Evolutionary conservation across 2,329 filamentous ascomycete genomes (phyloP).

Genomic region (Tolypocladium endophyticum): DNA sequence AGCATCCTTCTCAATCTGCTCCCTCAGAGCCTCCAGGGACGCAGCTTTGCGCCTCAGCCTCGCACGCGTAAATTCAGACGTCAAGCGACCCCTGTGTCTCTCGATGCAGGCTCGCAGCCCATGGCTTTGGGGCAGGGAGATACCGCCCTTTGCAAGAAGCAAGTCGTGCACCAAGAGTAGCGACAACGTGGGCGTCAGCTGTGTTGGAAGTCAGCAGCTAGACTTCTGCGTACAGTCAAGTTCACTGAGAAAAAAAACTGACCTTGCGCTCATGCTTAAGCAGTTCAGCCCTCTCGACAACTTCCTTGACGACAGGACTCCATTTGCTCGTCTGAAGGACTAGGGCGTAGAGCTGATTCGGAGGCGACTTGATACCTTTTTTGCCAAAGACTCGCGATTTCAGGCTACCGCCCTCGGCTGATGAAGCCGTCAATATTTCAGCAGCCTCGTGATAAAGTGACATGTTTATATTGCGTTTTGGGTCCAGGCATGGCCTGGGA

Average conservation of each 20-base stretch:
- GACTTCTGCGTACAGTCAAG: background rate
- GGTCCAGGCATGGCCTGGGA: background rate
- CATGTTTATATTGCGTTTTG: constrained; percentile 43
- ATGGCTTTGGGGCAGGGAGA: constrained; percentile 71
- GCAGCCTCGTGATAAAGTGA: constrained; percentile 92
- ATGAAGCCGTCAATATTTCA: constrained; percentile 53
- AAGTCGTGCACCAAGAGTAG: constrained; percentile 81
- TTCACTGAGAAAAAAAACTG: constrained; percentile 7
- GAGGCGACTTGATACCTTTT: constrained; percentile 64
- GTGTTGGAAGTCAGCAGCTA: background rate
- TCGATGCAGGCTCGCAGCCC: constrained; percentile 66
- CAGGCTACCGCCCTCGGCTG: constrained; percentile 58
- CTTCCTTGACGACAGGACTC: constrained; percentile 74
- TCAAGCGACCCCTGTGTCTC: constrained; percentile 70
- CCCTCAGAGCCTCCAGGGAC: constrained; percentile 55
- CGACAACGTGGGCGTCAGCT: constrained; percentile 74
- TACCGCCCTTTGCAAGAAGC: constrained; percentile 68
- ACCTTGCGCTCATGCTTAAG: constrained; percentile 80
- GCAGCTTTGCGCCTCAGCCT: constrained; percentile 62
- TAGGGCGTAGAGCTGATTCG: constrained; percentile 77
- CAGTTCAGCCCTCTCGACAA: constrained; percentile 73
- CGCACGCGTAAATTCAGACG: constrained; percentile 72
- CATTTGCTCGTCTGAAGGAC: constrained; percentile 84
- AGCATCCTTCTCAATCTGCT: constrained; percentile 41
- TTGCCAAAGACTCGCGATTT: constrained; percentile 76